Evolutionary conservation across 345 rosid genomes (phyloP).

Genomic region (Eucalyptus melliodora): DNA sequence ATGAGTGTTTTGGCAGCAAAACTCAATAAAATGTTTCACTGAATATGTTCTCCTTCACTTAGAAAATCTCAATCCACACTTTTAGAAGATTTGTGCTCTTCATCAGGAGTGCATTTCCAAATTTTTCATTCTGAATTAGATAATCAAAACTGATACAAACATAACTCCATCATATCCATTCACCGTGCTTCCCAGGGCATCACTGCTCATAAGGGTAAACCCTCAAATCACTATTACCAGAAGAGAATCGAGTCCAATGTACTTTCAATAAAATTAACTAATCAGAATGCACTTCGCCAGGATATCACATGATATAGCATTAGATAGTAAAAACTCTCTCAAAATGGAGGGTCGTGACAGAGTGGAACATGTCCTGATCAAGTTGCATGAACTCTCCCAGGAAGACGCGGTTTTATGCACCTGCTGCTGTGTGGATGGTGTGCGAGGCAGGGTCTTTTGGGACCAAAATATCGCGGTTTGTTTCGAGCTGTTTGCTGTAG

Average conservation of each 20-base stretch:
- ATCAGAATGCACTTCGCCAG: no score
- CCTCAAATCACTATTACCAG: no score
- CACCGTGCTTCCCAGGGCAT: no score
- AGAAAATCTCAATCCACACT: not conserved
- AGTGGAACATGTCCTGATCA: no score
- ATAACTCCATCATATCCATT: not conserved
- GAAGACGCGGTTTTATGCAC: accelerated
- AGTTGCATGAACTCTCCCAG: no score
- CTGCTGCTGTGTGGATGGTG: no score
- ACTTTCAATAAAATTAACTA: no score
- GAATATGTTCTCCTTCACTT: not conserved
- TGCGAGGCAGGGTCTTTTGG: no score
- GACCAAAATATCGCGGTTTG: accelerated
- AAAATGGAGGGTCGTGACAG: no score
- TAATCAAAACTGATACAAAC: accelerated
- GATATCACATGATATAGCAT: no score
- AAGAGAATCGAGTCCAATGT: no score
- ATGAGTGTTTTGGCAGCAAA: accelerated
- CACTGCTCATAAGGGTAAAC: accelerated
- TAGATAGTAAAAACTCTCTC: no score
- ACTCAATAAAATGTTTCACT: not conserved
- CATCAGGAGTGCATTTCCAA: not conserved
- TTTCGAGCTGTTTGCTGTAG: accelerated
- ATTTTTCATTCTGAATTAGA: not conserved
- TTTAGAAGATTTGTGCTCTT: accelerated